These are phyloP conservation scores for Apiospora marii DNA, from an alignment of 2,329 filamentous ascomycete species.

Conservation along the genomic window DNA sequence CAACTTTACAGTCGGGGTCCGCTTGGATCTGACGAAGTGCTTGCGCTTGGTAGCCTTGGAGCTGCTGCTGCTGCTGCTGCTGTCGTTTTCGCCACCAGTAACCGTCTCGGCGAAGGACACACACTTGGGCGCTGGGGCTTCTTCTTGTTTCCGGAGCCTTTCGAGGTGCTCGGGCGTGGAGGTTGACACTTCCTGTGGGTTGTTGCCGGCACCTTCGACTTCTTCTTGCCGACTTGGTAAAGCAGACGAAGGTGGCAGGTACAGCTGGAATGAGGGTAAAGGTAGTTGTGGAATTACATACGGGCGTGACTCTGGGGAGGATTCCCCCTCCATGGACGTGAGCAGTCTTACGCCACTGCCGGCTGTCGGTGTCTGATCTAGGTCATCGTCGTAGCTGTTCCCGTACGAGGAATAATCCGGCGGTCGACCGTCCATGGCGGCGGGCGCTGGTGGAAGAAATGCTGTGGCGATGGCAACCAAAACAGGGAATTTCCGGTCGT, in stretches of 20 bases:
- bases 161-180: slow-evolving; percentile 47
- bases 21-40: slow-evolving; percentile 34
- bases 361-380: slow-evolving; percentile 54
- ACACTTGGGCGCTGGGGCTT: slow-evolving; percentile 40
- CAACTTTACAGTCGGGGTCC: slow-evolving; percentile 57
- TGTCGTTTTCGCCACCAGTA: slow-evolving; percentile 21
- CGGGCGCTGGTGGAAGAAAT: not conserved
- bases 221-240: slow-evolving; percentile 32
- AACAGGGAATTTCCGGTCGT: not conserved
- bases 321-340: slow-evolving; percentile 69
- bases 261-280: slow-evolving; percentile 31
- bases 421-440: slow-evolving; percentile 25
- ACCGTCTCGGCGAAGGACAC: slow-evolving; percentile 23
- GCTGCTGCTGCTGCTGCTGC: not conserved
- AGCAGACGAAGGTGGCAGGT: slow-evolving; percentile 37
- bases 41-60: slow-evolving; percentile 34
- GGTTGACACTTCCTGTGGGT: slow-evolving; percentile 33
- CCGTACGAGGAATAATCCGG: slow-evolving; percentile 22
- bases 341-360: slow-evolving; percentile 66
- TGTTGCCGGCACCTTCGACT: slow-evolving; percentile 34
- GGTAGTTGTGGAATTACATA: slow-evolving; percentile 56
- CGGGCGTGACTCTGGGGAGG: slow-evolving; percentile 54
- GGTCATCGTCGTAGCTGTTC: slow-evolving; percentile 61
- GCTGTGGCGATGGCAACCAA: not conserved
- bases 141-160: slow-evolving; percentile 49